Evolutionary conservation across 768 basidiomycete genomes (phyloP), one percentile per base, ranked within the genome.

Genomic region (Sistotremastrum niveocremeum): DNA sequence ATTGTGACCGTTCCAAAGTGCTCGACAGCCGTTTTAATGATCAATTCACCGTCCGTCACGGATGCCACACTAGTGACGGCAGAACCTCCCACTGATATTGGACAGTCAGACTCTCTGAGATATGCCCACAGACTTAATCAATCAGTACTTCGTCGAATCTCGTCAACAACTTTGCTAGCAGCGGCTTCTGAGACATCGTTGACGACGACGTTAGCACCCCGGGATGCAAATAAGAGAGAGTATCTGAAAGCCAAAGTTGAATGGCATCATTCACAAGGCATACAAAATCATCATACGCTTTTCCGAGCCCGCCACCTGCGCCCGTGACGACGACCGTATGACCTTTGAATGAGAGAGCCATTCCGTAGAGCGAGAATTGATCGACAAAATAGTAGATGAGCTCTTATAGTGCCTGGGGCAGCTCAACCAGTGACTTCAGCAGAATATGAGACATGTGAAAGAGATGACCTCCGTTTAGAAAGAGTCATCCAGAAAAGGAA

Each of bases 311-410:
- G 49, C 90, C 89, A 9, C 95, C 95, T 38, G 91, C 93, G 40
- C 95, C 95, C 38, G 95, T 99, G 52, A 98, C 68, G 52, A 99
- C 76, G 47, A 91, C 86, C n/a, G 85, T 89, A 45, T 93, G 85
- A 46, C 80, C 80, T 63, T 84, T 79, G 72, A 89, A 94, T 2
- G 81, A 84, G 7, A 81, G 63, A 9, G 47, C 30, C 47, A 48
- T 48, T 8, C 12, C 42, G 20, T 38, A 12, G 4, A 44, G 20
- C 20, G 20, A n/a, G n/a, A n/a, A n/a, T 20, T 12, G 10, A 41
- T 8, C 11, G 37, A 9, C 20, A 41, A 3, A 2, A 28, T 8
- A 8, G 41, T 10, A 3, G 3, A 9, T 41, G 41, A 41, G 20
- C 8, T 20, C 41, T 9, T 8, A 41, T 20, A 28, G 20, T 3